Conservation (phyloP, 768 basidiomycete species). For the Boletus barrowsii region DNA sequence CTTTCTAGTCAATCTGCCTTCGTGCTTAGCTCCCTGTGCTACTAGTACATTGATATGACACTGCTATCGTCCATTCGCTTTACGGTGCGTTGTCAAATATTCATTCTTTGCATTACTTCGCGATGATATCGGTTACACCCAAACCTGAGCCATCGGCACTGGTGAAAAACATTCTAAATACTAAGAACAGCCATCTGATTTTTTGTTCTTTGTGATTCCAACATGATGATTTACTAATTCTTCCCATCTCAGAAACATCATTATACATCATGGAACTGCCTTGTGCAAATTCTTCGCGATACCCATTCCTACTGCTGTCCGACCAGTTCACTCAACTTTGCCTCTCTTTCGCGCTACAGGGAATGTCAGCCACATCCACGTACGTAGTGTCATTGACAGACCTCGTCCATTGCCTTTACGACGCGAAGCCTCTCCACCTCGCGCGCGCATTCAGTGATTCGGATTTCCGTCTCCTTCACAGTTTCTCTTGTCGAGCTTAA, state of each 20-base stretch:
- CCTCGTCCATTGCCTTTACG: conserved; percentile 68
- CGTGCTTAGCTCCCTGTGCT: too few relatives aligned
- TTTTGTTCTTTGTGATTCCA: neutral
- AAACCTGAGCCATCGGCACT: conserved; percentile 31
- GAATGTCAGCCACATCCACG: conserved; percentile 1
- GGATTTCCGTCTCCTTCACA: conserved; percentile 56
- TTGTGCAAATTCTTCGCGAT: too few relatives aligned
- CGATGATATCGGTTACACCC: conserved; percentile 25
- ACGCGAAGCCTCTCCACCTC: conserved; percentile 67
- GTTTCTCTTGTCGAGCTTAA: conserved; percentile 51
- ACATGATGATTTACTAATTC: conserved; percentile 8
- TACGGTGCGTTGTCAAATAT: conserved; percentile 5
- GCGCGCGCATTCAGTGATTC: conserved; percentile 65
- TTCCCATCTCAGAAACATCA: conserved; percentile 4
- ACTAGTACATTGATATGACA: too few relatives aligned
- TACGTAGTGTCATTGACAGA: conserved; percentile 16
- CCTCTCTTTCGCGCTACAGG: conserved; percentile 51
- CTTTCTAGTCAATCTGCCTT: too few relatives aligned
- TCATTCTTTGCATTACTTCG: neutral
- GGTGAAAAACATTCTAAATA: conserved; percentile 30
- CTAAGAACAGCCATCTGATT: conserved; percentile 37
- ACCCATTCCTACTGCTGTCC: conserved; percentile 7
- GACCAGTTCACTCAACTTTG: conserved; percentile 42
- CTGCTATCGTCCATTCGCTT: neutral
- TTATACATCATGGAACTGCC: neutral